Base-by-base conservation (phyloP, 148 eudicot genomes). In the Rhododendron henanense region DNA sequence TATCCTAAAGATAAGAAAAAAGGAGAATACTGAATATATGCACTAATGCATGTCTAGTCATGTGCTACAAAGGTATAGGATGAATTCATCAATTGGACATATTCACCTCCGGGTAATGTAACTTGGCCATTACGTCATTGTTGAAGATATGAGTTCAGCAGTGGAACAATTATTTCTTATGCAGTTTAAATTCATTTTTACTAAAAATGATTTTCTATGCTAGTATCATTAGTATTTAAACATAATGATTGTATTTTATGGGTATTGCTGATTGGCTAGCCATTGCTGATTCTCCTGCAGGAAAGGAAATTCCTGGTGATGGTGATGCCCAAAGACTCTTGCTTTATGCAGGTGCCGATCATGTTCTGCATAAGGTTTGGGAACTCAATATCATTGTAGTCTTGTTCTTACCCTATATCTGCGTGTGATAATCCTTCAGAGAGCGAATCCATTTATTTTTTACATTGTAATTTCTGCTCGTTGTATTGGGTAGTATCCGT, bases 301-400 rank as follows among this genome's bases (percentile, higher is more conserved):
- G 96, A 79, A 93, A 92, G 86, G 92, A 92, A 88, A 90, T 96
- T 90, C 96, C 98, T 44, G 90, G 89, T 81, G 95, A 93, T 91
- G 91, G 85, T 84, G 89, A 81, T 89, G 87, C 87, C 59, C 96
- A 90, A 81, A 91, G 91, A 82, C 89, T 87, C 80, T 87, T 95
- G 88, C 94, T 95, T 83, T 88, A 79, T 88, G 84, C 94, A 35
- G 90, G 82, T 90, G 93, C 94, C 82, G 95, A 93, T 87, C 92
- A 91, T 87, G 93, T 93, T 84, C 88, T 96, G 44, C 89, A 87
- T 84, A 94, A 96, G 98, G 99, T 96, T 76, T 83, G 89, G 81
- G 37, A 74, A 63, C 74, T 83, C 79, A 41, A 82, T 59, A 45
- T 18, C 59, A 41, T 85, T 59, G 6, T 28, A 78, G 57, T 59